phyloP scores from a whole-genome alignment of 129 eudicot genomes.

The Rutidosis leptorrhynchoides region DNA sequence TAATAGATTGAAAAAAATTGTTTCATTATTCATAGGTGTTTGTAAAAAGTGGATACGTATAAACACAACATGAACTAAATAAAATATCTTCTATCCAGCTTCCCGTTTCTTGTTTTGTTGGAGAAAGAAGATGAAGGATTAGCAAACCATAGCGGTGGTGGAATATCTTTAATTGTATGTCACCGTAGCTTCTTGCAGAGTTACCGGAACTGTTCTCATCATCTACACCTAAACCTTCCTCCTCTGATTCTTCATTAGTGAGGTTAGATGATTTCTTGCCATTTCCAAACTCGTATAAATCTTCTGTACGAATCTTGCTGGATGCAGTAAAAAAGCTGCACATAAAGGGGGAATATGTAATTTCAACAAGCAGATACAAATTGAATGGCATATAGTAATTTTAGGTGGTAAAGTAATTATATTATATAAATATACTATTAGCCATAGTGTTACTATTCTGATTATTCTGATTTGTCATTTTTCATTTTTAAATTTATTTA shows the following conservation, averaged over 20 bases:
- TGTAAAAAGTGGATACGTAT: no score
- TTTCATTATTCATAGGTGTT: no score
- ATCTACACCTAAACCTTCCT: slow-evolving; percentile 33
- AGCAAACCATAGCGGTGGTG: slow-evolving; percentile 89
- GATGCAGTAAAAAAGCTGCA: slow-evolving; percentile 81
- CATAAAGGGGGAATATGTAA: slow-evolving; percentile 17
- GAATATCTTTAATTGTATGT: slow-evolving; percentile 77
- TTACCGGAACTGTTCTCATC: slow-evolving; percentile 44
- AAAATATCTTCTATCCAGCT: no score
- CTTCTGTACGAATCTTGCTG: slow-evolving; percentile 55
- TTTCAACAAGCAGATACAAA: slow-evolving; percentile 1
- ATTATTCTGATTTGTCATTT: no score
- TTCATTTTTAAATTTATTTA: no score
- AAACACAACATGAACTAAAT: no score
- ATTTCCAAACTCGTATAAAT: slow-evolving; percentile 48
- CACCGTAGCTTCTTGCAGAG: slow-evolving; percentile 68
- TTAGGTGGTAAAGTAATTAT: not conserved
- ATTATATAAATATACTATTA: no score
- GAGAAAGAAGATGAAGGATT: slow-evolving; percentile 66
- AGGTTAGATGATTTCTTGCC: slow-evolving; percentile 14
- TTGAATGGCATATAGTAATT: slow-evolving; percentile 1
- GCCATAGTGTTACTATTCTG: no score
- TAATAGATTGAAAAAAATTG: no score
- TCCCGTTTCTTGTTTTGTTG: no score
- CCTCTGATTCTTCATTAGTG: slow-evolving; percentile 28